These are phyloP conservation scores for Nakaseomyces kungkrabaensis DNA, from an alignment of 1,139 yeast genomes.

Conservation along the genomic window DNA sequence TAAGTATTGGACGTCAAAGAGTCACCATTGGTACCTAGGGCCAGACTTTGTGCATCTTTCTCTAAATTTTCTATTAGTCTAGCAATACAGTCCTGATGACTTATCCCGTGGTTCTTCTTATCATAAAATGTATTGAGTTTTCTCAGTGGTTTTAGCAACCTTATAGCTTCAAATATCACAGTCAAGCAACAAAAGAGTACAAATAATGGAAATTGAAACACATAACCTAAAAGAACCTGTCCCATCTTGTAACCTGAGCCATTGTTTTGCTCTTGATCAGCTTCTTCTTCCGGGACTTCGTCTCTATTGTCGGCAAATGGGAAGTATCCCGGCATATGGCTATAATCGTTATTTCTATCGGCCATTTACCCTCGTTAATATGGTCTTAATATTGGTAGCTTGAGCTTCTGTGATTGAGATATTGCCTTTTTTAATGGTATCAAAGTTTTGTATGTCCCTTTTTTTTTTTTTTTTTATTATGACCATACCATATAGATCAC, in stretches of 20 bases:
- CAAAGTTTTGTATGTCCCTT: no score
- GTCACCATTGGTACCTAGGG: background rate
- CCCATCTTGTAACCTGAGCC: background rate
- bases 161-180: slow-evolving; percentile 8
- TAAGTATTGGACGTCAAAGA: slow-evolving; percentile 2
- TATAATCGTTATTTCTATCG: background rate
- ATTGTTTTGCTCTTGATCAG: background rate
- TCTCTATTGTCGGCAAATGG: background rate
- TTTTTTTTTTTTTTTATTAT: no score
- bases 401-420: no score
- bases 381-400: background rate
- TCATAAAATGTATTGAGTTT: slow-evolving; percentile 19
- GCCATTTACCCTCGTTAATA: background rate
- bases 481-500: no score
- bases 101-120: slow-evolving; percentile 10
- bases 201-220: slow-evolving; percentile 16
- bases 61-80: slow-evolving; percentile 15
- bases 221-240: background rate
- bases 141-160: slow-evolving; percentile 17
- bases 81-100: slow-evolving; percentile 12
- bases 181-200: slow-evolving; percentile 16
- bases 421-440: no score
- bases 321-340: slow-evolving; percentile 19
- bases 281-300: background rate
- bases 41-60: slow-evolving; percentile 7